phyloP scores from a whole-genome alignment of 2,329 filamentous ascomycete genomes.

The Calonectria hawksworthii region DNA sequence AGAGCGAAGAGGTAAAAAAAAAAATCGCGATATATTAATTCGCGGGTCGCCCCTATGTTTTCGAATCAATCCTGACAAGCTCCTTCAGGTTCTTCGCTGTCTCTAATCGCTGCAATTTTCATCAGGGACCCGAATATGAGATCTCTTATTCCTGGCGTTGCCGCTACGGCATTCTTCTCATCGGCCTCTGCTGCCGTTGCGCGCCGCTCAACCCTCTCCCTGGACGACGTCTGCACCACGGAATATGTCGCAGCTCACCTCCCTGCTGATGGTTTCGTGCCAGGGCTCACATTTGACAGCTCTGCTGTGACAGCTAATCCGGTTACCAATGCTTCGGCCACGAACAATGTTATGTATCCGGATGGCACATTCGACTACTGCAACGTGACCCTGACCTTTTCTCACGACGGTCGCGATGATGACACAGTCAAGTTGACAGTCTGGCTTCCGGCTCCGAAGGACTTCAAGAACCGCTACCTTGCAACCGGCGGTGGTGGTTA shows the following conservation, averaged over 20 bases:
- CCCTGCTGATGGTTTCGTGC: background rate
- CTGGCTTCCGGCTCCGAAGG: background rate
- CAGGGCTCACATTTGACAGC: background rate
- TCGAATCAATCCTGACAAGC: background rate
- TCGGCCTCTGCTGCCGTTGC: background rate
- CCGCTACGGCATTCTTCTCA: background rate
- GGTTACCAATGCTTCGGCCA: background rate
- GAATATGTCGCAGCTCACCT: slow-evolving; percentile 3
- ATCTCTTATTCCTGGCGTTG: background rate
- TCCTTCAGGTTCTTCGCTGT: background rate
- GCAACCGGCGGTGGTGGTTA: background rate
- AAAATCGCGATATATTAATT: background rate
- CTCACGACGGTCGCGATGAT: background rate
- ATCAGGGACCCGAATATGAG: background rate
- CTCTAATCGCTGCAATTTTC: background rate
- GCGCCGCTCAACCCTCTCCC: background rate
- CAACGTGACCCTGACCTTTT: slow-evolving; percentile 1
- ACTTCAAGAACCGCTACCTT: slow-evolving; percentile 2
- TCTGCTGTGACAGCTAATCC: background rate
- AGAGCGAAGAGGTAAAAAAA: background rate
- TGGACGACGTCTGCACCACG: background rate
- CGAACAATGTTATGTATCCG: background rate
- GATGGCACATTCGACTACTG: slow-evolving; percentile 2
- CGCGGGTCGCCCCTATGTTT: background rate
- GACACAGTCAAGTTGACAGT: slow-evolving; percentile 1